Evolutionary conservation across 1,139 yeast species (phyloP).

Genomic region (Pichia kudriavzevii): DNA sequence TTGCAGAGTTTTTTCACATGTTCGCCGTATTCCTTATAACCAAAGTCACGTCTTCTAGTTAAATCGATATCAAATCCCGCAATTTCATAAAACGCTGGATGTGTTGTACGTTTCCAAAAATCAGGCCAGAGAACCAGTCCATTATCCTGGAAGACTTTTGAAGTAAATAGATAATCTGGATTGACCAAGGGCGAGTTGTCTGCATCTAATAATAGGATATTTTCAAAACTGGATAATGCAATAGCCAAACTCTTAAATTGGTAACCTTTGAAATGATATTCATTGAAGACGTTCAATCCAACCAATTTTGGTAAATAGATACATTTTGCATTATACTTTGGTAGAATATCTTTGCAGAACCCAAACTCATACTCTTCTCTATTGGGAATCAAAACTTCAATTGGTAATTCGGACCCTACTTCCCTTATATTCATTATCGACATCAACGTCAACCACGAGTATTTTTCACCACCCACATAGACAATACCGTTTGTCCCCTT

Average conservation of each 20-base stretch:
- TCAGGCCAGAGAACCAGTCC: conserved; percentile 46
- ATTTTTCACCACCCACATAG: conserved; percentile 74
- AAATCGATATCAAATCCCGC: conserved; percentile 36
- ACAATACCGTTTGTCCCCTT: conserved; percentile 62
- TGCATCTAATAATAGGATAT: conserved; percentile 68
- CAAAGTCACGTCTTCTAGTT: conserved; percentile 26
- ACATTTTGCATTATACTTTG: conserved; percentile 64
- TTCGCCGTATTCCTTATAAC: conserved; percentile 25
- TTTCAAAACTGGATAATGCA: conserved; percentile 67
- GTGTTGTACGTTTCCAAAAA: conserved; percentile 42
- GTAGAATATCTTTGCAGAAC: conserved; percentile 57
- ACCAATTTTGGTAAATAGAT: conserved; percentile 51
- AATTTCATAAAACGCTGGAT: conserved; percentile 54
- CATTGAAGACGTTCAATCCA: conserved; percentile 36
- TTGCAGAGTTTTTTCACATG: conserved; percentile 36
- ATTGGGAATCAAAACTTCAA: conserved; percentile 70
- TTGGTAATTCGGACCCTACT: conserved; percentile 58
- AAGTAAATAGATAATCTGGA: conserved; percentile 43
- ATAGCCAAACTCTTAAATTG: conserved; percentile 75
- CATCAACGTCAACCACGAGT: conserved; percentile 62
- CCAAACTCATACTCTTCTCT: conserved; percentile 62
- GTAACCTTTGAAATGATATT: conserved; percentile 59
- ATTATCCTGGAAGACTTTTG: conserved; percentile 29
- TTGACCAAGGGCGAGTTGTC: conserved; percentile 59
- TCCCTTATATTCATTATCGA: conserved; percentile 60